Evolutionary conservation across 192 early-diverging fungal species (phyloP), one percentile per base, ranked within the genome.

Genomic region (Haplosporangium gracile): DNA sequence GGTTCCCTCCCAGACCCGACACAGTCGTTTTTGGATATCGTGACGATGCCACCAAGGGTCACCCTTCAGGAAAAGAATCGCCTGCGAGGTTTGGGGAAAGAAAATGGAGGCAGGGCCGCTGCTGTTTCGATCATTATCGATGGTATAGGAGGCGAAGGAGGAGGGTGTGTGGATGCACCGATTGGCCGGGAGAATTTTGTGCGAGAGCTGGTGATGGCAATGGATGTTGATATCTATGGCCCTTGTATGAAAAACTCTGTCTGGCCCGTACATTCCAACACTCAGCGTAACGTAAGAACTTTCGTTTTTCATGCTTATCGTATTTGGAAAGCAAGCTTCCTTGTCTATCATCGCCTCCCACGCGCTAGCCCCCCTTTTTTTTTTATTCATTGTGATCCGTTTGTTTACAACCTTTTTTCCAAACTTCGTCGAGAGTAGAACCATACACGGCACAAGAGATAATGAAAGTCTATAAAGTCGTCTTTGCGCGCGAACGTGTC

Each of bases 151-250:
- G 2, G 13, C 45, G n/a, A 63, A 43, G 40, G 29, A 34, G 24
- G 22, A n/a, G 24, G 16, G 15, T 32, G 65, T 39, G 16, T 70
- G 63, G 57, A 69, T 42, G 57, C 73, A 32, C 55, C 36, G 51
- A 80, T 55, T 36, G 78, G 82, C 18, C 57, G 82, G 13, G 77
- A 85, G 20, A 70, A 75, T 47, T 85, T 79, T 68, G 34, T 80
- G 16, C 29, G 34, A 18, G 82, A 75, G 65, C 34, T 85, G 65
- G 18, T 80, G 39, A 63, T 76, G 42, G 29, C 75, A 60, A 85
- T 85, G 42, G 78, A 85, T 74, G 70, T 85, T 32, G 82, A 85
- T 45, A 80, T 80, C 6, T 85, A 85, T 45, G 82, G 78, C 4
- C n/a, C 43, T 8, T 75, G 71, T 26, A 71, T 85, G 78, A 63